These are phyloP conservation scores for Austroboletus rostrupii DNA, from an alignment of 1,284 basidiomycete species.

Conservation along the genomic window DNA sequence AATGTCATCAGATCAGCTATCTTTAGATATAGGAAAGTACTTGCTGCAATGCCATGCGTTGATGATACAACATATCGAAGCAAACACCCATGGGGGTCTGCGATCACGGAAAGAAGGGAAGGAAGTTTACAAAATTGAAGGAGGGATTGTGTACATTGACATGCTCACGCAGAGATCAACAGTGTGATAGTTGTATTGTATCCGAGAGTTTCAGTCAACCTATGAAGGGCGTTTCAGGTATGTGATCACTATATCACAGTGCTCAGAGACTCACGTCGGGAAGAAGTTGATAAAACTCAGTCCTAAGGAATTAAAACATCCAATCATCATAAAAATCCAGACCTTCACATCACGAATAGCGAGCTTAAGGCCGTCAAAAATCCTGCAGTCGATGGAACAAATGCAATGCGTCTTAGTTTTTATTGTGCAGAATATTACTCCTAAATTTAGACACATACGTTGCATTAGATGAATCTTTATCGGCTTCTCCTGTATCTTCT, in stretches of 20 bases:
- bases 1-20: background rate
- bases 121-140: too few species aligned
- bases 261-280: conserved; percentile 49
- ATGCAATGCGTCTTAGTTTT: background rate
- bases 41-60: conserved; percentile 67
- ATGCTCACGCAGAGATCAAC: conserved; percentile 58
- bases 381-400: conserved; percentile 32
- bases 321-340: conserved; percentile 54
- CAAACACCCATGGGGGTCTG: conserved; percentile 64
- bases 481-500: conserved; percentile 71
- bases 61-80: conserved; percentile 49
- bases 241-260: too few species aligned
- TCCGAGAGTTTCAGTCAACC: conserved; percentile 63
- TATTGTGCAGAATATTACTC: background rate
- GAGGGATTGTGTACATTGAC: background rate
- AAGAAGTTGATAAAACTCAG: conserved; percentile 75
- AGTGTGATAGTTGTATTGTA: conserved; percentile 58
- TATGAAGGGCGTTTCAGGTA: conserved; percentile 16
- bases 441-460: conserved; percentile 38
- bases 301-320: conserved; percentile 50
- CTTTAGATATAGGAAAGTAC: conserved; percentile 9
- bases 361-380: conserved; percentile 45
- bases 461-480: conserved; percentile 51
- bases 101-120: background rate
- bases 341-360: conserved; percentile 65